Conservation (phyloP, 768 basidiomycete genomes). For the Dictyophora rubrovolvata region DNA sequence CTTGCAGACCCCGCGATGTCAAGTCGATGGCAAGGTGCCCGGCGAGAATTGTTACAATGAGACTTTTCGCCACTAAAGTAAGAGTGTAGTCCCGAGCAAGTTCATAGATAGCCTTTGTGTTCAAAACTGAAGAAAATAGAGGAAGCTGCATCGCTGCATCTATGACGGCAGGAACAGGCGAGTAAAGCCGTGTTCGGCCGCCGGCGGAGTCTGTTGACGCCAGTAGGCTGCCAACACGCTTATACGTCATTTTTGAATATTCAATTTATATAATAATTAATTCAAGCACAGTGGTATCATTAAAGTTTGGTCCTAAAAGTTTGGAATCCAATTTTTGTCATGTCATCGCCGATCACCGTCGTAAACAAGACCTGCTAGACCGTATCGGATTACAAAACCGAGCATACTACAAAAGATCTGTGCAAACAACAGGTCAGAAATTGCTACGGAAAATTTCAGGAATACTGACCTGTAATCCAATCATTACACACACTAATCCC, state of each 20-base stretch:
- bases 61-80: background rate
- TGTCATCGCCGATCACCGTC: conserved; percentile 75
- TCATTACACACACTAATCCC: conserved; percentile 60
- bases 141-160: background rate
- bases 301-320: background rate
- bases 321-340: background rate
- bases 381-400: conserved; percentile 85
- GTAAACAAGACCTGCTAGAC: conserved; percentile 80
- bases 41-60: background rate
- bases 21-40: background rate
- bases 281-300: no score
- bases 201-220: no score
- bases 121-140: background rate
- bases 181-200: no score
- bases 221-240: no score
- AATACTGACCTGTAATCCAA: conserved; percentile 56
- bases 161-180: no score
- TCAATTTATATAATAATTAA: no score
- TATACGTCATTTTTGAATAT: no score
- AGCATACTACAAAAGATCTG: conserved; percentile 66
- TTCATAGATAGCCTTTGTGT: background rate
- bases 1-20: background rate
- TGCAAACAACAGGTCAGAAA: conserved; percentile 2
- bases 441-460: conserved; percentile 2
- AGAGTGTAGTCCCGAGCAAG: background rate